Evolutionary conservation across 768 basidiomycete species (phyloP).

Genomic region (Termitomyces heimii): DNA sequence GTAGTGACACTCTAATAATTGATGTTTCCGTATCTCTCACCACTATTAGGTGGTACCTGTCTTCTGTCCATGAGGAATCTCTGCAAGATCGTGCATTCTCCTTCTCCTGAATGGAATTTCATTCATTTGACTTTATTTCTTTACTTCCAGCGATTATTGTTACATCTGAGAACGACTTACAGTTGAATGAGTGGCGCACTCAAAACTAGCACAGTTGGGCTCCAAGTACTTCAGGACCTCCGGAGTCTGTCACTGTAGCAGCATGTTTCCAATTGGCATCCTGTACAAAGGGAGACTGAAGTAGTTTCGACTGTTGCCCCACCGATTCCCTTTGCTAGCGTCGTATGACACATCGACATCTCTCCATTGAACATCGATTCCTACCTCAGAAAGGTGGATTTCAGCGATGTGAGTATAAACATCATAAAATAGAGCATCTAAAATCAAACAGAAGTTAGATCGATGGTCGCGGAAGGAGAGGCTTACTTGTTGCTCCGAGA

Average conservation of each 20-base stretch:
- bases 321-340: constrained; percentile 48
- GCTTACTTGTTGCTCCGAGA: constrained; percentile 86
- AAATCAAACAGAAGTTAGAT: constrained; percentile 3
- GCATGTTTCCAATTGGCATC: constrained; percentile 42
- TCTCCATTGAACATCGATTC: constrained; percentile 74
- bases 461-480: not conserved
- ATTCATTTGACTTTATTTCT: too few relatives aligned
- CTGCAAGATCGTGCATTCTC: too few relatives aligned
- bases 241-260: not conserved
- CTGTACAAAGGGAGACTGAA: constrained; percentile 75
- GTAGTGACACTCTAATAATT: too few relatives aligned
- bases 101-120: too few relatives aligned
- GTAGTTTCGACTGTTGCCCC: constrained; percentile 74
- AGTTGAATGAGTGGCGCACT: not conserved
- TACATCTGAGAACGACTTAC: too few relatives aligned
- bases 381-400: constrained; percentile 77
- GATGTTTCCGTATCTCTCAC: too few relatives aligned
- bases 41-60: too few relatives aligned
- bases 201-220: not conserved
- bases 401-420: constrained; percentile 85
- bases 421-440: constrained; percentile 86
- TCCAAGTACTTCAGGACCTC: not conserved
- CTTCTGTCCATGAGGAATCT: too few relatives aligned
- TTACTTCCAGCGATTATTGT: too few relatives aligned
- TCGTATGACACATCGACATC: constrained; percentile 62